These are phyloP conservation scores for Candolleomyces aberdarensis DNA, from an alignment of 768 basidiomycete species.

Conservation along the genomic window DNA sequence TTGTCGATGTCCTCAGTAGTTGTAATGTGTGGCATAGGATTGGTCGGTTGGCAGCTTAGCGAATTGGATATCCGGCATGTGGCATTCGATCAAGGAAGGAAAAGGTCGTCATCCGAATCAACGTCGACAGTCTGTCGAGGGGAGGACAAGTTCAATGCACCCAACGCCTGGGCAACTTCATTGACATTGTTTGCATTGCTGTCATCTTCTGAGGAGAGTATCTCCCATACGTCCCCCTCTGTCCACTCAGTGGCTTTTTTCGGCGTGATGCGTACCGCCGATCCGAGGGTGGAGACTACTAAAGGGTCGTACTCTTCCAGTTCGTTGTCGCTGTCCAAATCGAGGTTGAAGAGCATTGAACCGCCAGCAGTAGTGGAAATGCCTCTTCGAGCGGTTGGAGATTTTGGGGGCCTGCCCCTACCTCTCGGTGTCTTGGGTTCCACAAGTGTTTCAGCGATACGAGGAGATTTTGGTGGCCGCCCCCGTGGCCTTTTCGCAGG, in stretches of 20 bases:
- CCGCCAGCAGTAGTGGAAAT: background rate
- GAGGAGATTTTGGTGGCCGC: background rate
- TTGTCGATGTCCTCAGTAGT: background rate
- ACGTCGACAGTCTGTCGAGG: background rate
- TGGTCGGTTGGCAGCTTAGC: too few species aligned
- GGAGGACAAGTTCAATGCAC: background rate
- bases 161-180: background rate
- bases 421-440: background rate
- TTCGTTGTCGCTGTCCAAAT: background rate
- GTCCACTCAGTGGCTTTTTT: too few species aligned
- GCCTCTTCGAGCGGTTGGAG: background rate
- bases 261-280: too few species aligned
- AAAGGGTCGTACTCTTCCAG: background rate
- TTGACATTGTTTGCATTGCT: background rate
- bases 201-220: background rate
- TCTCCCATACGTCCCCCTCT: background rate
- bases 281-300: background rate
- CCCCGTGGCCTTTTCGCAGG: background rate
- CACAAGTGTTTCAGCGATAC: background rate
- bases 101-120: background rate
- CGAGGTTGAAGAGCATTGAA: background rate
- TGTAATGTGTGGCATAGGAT: too few species aligned
- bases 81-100: too few species aligned
- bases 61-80: too few species aligned
- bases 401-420: background rate